phyloP scores from a whole-genome alignment of 768 basidiomycete species.

The Russula compacta region DNA sequence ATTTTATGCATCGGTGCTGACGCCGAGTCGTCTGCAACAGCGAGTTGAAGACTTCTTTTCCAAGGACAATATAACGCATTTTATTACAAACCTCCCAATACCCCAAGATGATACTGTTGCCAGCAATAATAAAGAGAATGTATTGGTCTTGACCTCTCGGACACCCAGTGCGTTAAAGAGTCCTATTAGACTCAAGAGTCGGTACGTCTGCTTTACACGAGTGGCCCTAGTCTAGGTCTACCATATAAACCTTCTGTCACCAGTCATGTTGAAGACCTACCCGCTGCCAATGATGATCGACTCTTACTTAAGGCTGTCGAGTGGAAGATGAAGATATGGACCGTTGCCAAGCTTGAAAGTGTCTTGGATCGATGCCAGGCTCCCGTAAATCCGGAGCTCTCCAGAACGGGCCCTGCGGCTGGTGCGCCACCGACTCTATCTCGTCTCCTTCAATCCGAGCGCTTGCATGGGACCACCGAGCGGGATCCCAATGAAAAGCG shows the following conservation, averaged over 20 bases:
- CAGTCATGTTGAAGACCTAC: constrained; percentile 28
- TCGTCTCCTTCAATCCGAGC: constrained; percentile 69
- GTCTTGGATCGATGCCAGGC: constrained; percentile 60
- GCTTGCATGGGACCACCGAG: constrained; percentile 75
- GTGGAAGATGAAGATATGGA: constrained; percentile 86
- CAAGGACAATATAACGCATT: constrained; percentile 65
- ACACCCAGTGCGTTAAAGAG: constrained; percentile 40
- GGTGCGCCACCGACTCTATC: constrained; percentile 39
- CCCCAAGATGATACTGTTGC: constrained; percentile 26
- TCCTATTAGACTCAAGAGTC: constrained; percentile 51
- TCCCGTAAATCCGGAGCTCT: constrained; percentile 24
- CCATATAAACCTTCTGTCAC: neutral
- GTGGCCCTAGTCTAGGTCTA: neutral
- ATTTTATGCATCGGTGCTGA: neutral
- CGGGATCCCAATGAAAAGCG: constrained; percentile 86
- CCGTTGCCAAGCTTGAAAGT: constrained; percentile 55
- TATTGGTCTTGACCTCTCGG: constrained; percentile 24
- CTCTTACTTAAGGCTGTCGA: constrained; percentile 57
- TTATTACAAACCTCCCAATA: constrained; percentile 57
- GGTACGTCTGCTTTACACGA: constrained; percentile 34
- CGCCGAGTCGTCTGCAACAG: constrained; percentile 34
- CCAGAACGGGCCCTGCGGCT: constrained; percentile 25
- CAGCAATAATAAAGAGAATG: constrained; percentile 58
- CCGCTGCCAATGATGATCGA: constrained; percentile 28
- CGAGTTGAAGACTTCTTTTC: constrained; percentile 85